phyloP scores from a whole-genome alignment of 768 basidiomycete species.

The Punctularia strigosozonata region DNA sequence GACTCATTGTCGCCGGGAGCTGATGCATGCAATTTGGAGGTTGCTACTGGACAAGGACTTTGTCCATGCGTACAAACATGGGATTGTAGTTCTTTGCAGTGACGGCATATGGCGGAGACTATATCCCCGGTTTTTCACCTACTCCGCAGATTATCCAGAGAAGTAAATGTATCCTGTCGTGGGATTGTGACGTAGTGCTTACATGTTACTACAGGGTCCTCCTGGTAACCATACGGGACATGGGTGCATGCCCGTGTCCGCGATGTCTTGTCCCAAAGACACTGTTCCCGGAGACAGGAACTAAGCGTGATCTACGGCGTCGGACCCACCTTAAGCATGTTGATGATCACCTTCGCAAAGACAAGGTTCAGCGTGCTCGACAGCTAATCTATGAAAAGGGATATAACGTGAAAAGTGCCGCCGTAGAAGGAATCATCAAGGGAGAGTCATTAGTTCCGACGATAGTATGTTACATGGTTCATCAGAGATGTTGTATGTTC shows the following conservation, averaged over 20 bases:
- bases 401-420: constrained; percentile 1
- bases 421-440: constrained; percentile 8
- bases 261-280: constrained; percentile 12
- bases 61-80: constrained; percentile 14
- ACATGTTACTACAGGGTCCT: constrained; percentile 11
- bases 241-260: constrained; percentile 20
- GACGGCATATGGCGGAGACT: constrained; percentile 15
- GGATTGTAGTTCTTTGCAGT: constrained; percentile 14
- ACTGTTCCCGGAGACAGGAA: constrained; percentile 9
- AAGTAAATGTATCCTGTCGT: constrained; percentile 15
- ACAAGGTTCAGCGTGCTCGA: neutral
- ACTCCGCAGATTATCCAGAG: constrained; percentile 23
- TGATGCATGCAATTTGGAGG: constrained; percentile 19
- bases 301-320: constrained; percentile 3
- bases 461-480: constrained; percentile 1
- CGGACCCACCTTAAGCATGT: neutral
- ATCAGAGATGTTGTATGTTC: neutral
- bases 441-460: constrained; percentile 12
- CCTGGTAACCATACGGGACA: constrained; percentile 15
- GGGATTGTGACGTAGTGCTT: neutral
- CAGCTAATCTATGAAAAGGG: constrained; percentile 9
- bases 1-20: constrained; percentile 19
- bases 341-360: neutral
- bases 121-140: constrained; percentile 16
- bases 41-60: constrained; percentile 13